A percentile compares a stretch with the other conserved stretches of the same genome.
phyloP scores from a whole-genome alignment of 495 filamentous ascomycete genomes.

The Acidomyces sp. region DNA sequence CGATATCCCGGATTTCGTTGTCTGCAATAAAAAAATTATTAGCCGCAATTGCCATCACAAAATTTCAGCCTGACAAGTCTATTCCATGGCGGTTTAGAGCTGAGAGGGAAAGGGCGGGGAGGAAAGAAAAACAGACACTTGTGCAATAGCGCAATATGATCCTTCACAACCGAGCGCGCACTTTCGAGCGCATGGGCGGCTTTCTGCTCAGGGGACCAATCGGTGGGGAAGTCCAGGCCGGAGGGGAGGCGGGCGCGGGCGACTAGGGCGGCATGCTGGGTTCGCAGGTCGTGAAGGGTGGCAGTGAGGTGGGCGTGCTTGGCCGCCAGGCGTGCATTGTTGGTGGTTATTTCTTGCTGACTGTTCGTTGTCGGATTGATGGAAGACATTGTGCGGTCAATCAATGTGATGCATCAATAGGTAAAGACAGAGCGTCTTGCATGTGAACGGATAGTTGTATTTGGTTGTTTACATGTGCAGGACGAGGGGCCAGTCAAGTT shows the following conservation, averaged over 20 bases:
- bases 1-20: slow-evolving; percentile 68
- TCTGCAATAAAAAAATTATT: slow-evolving; percentile 22
- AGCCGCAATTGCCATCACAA: no score
- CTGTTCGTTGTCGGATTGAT: slow-evolving; percentile 7
- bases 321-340: slow-evolving; percentile 8
- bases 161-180: slow-evolving; percentile 40
- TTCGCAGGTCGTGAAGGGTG: slow-evolving; percentile 9
- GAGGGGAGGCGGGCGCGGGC: slow-evolving; percentile 7
- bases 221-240: slow-evolving; percentile 12
- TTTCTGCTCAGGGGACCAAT: slow-evolving; percentile 14
- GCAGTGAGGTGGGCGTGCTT: slow-evolving; percentile 5
- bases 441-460: no score
- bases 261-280: slow-evolving; percentile 7
- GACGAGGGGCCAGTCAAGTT: no score
- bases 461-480: no score
- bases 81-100: no score
- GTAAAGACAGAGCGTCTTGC: no score
- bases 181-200: slow-evolving; percentile 11
- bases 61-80: no score
- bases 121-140: no score
- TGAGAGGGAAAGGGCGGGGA: no score
- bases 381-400: slow-evolving; percentile 1
- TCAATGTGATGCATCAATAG: background rate
- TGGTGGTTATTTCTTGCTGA: no score
- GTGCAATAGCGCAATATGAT: slow-evolving; percentile 55